Conservation (phyloP, 2,329 filamentous ascomycete species). For the Apiospora arundinis region DNA sequence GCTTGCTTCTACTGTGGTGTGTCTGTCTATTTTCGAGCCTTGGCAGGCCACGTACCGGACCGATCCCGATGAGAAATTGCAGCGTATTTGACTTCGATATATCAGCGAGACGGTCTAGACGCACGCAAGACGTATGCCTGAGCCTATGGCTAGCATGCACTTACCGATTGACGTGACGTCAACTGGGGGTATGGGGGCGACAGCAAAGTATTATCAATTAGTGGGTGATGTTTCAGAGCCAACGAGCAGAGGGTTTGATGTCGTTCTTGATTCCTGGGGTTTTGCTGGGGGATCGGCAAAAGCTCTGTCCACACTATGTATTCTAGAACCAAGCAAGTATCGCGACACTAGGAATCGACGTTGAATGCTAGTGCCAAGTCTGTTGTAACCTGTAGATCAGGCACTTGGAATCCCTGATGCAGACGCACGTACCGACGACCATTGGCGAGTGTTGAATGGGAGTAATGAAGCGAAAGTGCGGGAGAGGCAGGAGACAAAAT, state of each 20-base stretch:
- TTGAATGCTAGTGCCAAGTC: not conserved
- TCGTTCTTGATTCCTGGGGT: slow-evolving; percentile 8
- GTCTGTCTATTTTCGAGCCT: not conserved
- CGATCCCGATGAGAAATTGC: not conserved
- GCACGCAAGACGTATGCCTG: slow-evolving; percentile 7
- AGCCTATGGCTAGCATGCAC: not conserved
- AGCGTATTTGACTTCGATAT: slow-evolving; percentile 16
- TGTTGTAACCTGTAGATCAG: not conserved
- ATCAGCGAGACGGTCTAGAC: slow-evolving; percentile 5
- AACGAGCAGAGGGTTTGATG: slow-evolving; percentile 1
- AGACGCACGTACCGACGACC: not conserved
- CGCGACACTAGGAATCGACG: not conserved
- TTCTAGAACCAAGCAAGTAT: not conserved
- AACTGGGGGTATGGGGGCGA: slow-evolving; percentile 2
- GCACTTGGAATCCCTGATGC: not conserved
- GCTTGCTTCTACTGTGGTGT: not conserved
- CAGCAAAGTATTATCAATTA: not conserved
- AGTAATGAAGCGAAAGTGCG: not conserved
- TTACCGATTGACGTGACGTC: slow-evolving; percentile 9
- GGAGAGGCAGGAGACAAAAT: not conserved
- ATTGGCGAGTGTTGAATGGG: not conserved
- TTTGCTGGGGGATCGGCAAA: slow-evolving; percentile 17
- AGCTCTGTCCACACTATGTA: not conserved
- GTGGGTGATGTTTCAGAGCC: slow-evolving; percentile 12
- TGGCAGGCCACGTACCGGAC: slow-evolving; percentile 9